These are phyloP conservation scores for Aspergillus sergii DNA, from an alignment of 2,329 filamentous ascomycete genomes.

Conservation along the genomic window DNA sequence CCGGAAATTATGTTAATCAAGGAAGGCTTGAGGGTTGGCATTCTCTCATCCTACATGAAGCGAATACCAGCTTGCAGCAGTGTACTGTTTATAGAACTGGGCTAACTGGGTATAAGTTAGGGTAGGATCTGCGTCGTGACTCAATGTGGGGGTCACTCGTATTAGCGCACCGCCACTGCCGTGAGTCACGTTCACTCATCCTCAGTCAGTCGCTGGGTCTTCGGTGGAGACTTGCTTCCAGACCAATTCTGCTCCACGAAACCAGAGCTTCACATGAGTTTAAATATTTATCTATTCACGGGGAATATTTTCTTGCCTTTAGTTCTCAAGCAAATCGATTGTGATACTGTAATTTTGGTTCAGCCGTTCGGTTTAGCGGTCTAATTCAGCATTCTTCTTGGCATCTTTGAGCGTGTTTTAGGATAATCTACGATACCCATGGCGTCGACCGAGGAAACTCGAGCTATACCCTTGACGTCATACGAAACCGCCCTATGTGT, in stretches of 20 bases:
- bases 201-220: neutral
- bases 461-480: neutral
- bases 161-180: neutral
- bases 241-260: neutral
- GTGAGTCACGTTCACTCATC: neutral
- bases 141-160: neutral
- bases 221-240: neutral
- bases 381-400: neutral
- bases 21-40: no score
- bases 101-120: no score
- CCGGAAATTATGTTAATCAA: no score
- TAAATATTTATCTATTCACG: neutral
- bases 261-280: neutral
- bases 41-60: no score
- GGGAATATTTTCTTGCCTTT: neutral
- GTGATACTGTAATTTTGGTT: neutral
- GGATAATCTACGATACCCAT: neutral
- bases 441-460: neutral
- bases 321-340: neutral
- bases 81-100: no score
- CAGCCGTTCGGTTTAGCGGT: neutral
- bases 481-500: slow-evolving; percentile 12
- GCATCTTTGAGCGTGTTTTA: neutral
- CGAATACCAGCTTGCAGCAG: no score
- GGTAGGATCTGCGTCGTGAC: neutral